These are phyloP conservation scores for Insectozyma bohioensis DNA, from an alignment of 1,139 yeast genomes.

Conservation along the genomic window DNA sequence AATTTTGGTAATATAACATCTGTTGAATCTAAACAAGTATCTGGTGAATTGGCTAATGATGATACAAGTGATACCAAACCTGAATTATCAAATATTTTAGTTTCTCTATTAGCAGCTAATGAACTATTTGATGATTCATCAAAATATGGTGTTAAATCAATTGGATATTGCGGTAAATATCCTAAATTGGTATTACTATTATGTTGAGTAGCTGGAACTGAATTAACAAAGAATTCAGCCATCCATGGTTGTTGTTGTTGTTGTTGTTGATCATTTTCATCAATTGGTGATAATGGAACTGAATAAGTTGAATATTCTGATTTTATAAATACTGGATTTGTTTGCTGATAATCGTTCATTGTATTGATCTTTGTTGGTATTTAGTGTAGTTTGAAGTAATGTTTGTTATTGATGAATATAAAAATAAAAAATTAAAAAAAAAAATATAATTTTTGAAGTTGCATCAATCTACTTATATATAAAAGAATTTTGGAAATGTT, in stretches of 20 bases:
- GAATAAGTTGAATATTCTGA: constrained; percentile 9
- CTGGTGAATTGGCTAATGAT: constrained; percentile 12
- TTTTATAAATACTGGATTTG: constrained; percentile 4
- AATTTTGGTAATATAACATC: constrained; percentile 7
- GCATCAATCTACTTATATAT: too few species aligned
- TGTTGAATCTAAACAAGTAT: constrained; percentile 2
- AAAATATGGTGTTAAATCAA: constrained; percentile 8
- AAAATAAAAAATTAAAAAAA: too few species aligned
- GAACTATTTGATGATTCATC: constrained; percentile 4
- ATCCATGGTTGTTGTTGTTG: constrained; percentile 21
- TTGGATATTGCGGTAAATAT: constrained; percentile 6
- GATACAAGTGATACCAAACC: too few species aligned
- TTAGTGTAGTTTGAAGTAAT: too few species aligned
- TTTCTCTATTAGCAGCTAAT: too few species aligned
- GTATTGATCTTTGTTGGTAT: too few species aligned
- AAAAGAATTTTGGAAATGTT: too few species aligned
- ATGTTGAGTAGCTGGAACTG: constrained; percentile 16
- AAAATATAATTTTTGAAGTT: too few species aligned
- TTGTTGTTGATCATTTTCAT: constrained; percentile 8
- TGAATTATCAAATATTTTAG: too few species aligned
- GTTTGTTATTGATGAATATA: too few species aligned
- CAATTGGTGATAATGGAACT: constrained; percentile 19
- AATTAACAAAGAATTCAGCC: constrained; percentile 19
- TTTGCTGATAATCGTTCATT: constrained; percentile 1
- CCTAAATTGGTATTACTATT: constrained; percentile 18